phyloP scores from a whole-genome alignment of 140 eudicot genomes.

The Bidens hawaiensis region DNA sequence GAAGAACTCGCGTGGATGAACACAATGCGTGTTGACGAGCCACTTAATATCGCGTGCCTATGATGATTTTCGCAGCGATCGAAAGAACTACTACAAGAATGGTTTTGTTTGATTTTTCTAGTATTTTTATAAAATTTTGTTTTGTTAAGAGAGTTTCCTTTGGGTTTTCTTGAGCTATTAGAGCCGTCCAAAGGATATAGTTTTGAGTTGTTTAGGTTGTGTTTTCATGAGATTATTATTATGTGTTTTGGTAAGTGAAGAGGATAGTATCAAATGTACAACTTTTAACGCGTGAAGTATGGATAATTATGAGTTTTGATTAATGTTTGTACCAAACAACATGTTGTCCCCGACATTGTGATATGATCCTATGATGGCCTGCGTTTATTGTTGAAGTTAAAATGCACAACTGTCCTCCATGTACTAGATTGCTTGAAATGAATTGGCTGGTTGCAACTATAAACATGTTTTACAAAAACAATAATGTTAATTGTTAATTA shows the following conservation, averaged over 20 bases:
- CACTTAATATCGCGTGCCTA: slow-evolving; percentile 47
- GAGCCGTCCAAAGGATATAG: slow-evolving; percentile 45
- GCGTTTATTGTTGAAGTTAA: slow-evolving; percentile 9
- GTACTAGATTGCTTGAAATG: not conserved
- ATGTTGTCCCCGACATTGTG: not conserved
- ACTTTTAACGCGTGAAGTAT: not conserved
- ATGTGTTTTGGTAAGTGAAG: not conserved
- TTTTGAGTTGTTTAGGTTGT: slow-evolving; percentile 26
- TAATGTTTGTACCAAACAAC: slow-evolving; percentile 12
- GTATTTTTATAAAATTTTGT: slow-evolving; percentile 1
- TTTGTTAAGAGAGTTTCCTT: slow-evolving; percentile 23
- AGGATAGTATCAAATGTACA: not conserved
- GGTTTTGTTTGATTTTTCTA: slow-evolving; percentile 30
- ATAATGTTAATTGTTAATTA: too few species aligned
- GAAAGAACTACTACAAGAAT: slow-evolving; percentile 14
- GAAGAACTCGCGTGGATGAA: slow-evolving; percentile 67
- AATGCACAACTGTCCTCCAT: slow-evolving; percentile 3
- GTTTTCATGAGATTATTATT: not conserved
- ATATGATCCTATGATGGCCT: slow-evolving; percentile 7
- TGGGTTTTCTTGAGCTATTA: slow-evolving; percentile 43
- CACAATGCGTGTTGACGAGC: slow-evolving; percentile 41
- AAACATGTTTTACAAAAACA: too few species aligned
- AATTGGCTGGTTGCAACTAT: too few species aligned
- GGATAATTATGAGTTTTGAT: not conserved
- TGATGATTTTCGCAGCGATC: slow-evolving; percentile 63